Evolutionary conservation across 768 basidiomycete species (phyloP).

Genomic region (Ramaria sp.): DNA sequence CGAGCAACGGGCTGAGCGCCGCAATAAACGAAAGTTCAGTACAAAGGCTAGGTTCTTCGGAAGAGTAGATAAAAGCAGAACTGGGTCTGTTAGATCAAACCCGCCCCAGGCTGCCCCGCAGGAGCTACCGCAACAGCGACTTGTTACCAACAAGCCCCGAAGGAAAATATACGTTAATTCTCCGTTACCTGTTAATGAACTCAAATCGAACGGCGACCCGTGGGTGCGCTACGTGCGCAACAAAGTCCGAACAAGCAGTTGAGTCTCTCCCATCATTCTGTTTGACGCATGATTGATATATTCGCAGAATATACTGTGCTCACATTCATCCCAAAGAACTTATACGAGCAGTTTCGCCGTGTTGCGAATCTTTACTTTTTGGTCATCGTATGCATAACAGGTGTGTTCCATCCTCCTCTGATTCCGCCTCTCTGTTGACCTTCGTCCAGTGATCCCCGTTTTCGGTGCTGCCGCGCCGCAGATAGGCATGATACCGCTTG

Average conservation of each 20-base stretch:
- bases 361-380: constrained; percentile 93
- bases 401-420: constrained; percentile 26
- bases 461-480: constrained; percentile 83
- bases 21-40: constrained; percentile 31
- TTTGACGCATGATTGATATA: neutral
- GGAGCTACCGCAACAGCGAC: neutral
- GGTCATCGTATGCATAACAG: constrained; percentile 66
- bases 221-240: constrained; percentile 73
- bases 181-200: constrained; percentile 50
- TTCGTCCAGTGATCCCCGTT: constrained; percentile 61
- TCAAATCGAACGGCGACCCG: constrained; percentile 68
- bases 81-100: constrained; percentile 18
- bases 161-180: constrained; percentile 78
- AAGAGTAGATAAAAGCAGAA: constrained; percentile 27
- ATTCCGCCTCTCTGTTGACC: constrained; percentile 10
- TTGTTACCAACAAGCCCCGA: constrained; percentile 17
- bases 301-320: constrained; percentile 74
- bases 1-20: constrained; percentile 56
- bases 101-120: constrained; percentile 8
- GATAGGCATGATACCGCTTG: constrained; percentile 73
- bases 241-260: constrained; percentile 90
- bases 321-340: constrained; percentile 88
- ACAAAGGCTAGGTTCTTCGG: constrained; percentile 47
- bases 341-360: constrained; percentile 90
- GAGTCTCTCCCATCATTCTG: constrained; percentile 22